Evolutionary conservation across 306 rosid species (phyloP).

Genomic region (Heteromeles arbutifolia): DNA sequence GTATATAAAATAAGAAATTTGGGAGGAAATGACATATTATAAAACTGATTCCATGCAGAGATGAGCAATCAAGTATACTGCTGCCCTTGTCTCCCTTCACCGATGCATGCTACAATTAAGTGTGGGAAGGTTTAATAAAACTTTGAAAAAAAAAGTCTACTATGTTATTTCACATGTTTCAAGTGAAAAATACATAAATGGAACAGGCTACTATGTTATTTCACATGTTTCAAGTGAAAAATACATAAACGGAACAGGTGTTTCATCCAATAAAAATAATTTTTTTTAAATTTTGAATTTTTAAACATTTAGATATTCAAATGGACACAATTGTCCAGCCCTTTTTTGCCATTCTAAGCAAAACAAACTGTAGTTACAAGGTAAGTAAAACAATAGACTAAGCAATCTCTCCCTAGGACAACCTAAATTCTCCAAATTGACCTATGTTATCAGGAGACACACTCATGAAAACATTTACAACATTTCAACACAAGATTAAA

Average conservation of each 20-base stretch:
- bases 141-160: too few relatives aligned
- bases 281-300: neutral
- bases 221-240: neutral
- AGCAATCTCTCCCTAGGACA: neutral
- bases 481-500: neutral
- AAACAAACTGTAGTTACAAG: neutral
- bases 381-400: neutral
- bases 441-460: neutral
- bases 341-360: neutral
- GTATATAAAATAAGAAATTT: neutral
- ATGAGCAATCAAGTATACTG: neutral
- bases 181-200: neutral
- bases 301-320: neutral
- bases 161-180: neutral
- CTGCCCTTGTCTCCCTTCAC: too few relatives aligned
- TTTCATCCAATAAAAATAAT: neutral
- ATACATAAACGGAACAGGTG: neutral
- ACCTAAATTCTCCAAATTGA: neutral
- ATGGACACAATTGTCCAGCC: neutral
- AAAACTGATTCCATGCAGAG: neutral
- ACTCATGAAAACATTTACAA: neutral
- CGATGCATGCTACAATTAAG: neutral
- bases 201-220: neutral
- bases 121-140: neutral
- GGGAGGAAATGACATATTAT: neutral